Base-by-base conservation (phyloP, 2,329 filamentous ascomycete genomes). In the Trichoderma gracile region DNA sequence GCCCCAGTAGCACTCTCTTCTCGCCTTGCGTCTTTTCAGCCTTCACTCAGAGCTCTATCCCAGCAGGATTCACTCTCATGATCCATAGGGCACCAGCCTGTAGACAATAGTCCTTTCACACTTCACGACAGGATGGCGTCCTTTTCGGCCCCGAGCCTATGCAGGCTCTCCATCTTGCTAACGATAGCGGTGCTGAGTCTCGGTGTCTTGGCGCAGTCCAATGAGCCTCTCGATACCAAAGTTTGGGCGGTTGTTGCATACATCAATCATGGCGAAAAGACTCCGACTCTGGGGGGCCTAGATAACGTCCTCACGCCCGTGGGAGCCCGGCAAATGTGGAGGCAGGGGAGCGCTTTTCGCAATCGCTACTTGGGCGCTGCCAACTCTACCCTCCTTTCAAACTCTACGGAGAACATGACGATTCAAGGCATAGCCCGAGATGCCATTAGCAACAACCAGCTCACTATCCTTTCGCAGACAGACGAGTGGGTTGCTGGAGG, bases 401-500 rank as follows among this genome's bases (percentile, higher is more conserved):
- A 72, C 1, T 71, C 69, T 38, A 67, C 72, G 5, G 67, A 67
- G 23, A 43, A 56, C 0, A 74, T 76, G 0, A 77, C 77, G 6
- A 81, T 86, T 19, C 70, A 75, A 12, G 78, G 76, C 43, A 73
- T 86, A 38, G 70, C 75, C 19, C 56, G 68, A 9, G 72, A 81
- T 65, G 75, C 76, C n/a, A 78, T 86, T 54, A 78, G 85, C 69
- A 84, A 82, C 65, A 69, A 65, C 2, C 79, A 85, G 68, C 69
- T 87, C 19, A 71, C 73, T 38, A 69, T 84, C 40, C 67, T 77
- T 38, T 78, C 79, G 21, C 78, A 72, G 42, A 71, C 75, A 5
- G 78, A 82, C 57, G 73, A 76, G 27, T 82, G 78, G 71, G 72
- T 93, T 38, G 84, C 87, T 58, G 87, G 84, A 66, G 87, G 91